Evolutionary conservation across 2,329 filamentous ascomycete genomes (phyloP).

Genomic region (Basipetospora chlamydospora): DNA sequence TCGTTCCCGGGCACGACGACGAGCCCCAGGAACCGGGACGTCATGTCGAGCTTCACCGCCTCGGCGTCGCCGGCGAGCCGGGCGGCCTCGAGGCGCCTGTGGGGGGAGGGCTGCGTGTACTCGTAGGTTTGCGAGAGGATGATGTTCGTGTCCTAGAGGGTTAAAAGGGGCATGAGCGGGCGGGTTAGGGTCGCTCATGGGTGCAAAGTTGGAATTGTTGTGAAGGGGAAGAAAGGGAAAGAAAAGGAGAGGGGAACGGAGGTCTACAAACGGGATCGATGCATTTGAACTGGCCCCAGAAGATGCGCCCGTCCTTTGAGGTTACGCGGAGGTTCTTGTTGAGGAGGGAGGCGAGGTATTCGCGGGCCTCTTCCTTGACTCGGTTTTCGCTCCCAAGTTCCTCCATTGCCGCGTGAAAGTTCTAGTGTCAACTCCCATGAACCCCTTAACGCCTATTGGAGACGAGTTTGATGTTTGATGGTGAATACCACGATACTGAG

Average conservation of each 20-base stretch:
- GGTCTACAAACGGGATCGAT: constrained; percentile 61
- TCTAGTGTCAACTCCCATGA: no score
- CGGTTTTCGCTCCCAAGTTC: constrained; percentile 15
- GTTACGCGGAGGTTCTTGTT: constrained; percentile 68
- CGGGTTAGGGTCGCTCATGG: no score
- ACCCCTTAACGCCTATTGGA: no score
- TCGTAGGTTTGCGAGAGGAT: constrained; percentile 79
- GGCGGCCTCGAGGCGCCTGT: constrained; percentile 25
- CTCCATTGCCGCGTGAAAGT: no score
- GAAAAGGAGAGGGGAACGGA: constrained; percentile 2
- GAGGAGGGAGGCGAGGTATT: constrained; percentile 51
- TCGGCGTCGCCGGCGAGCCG: constrained; percentile 17
- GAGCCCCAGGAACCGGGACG: constrained; percentile 72
- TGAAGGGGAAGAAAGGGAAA: neutral
- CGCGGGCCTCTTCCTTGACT: constrained; percentile 36
- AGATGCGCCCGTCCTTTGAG: constrained; percentile 73
- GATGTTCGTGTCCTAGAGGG: constrained; percentile 66
- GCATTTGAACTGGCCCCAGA: constrained; percentile 84
- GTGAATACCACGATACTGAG: no score
- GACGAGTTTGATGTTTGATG: no score
- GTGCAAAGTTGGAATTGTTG: neutral
- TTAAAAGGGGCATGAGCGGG: no score
- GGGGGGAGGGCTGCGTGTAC: constrained; percentile 59
- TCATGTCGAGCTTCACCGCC: constrained; percentile 53
- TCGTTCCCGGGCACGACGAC: constrained; percentile 80